Evolutionary conservation across 2,329 filamentous ascomycete genomes (phyloP), one percentile per base, ranked within the genome.

Genomic region (Geoglossum cookeanum): DNA sequence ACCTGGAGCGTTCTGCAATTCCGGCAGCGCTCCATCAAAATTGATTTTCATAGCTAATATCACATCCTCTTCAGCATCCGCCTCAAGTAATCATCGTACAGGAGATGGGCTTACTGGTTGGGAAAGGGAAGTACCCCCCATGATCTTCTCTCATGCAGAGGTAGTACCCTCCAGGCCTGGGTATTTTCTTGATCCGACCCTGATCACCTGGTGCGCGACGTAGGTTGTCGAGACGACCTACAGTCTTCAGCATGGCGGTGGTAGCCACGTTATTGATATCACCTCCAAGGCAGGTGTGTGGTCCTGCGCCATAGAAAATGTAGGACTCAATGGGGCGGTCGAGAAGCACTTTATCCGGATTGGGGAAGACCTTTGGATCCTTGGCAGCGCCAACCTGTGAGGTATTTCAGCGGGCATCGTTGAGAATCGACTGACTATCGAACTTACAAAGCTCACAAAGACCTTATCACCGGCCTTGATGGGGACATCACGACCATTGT

Each of bases 161-260:
- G 8, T 72, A 77, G 65, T 75, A 76, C 0, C 78, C 79, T 0
- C 74, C 78, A 0, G 73, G 70, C 7, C 73, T 72, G 0, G 72
- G 68, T 1, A 87, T 73, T 71, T 79, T 83, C 73, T 86, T 85
- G 61, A 88, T 66, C 64, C 80, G 70, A 0, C 85, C 85, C 68
- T 84, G 80, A 0, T 76, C 69, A 0, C 85, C 85, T 0, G 78
- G 71, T 0, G 78, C 80, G 32, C 80, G 73, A 4, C 80, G 71
- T 9, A 89, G 66, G 57, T 80, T 80, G 62, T 77, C 74, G 62
- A 80, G 71, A 58, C 74, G 70, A 63, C 83, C 84, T 1, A 87
- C 68, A 0, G 78, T 76, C 53, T 83, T 78, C 67, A 88, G 77
- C 73, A 87, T 81, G 61, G 82, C 78, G 0, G 79, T 78, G 58